Conservation (phyloP, 306 rosid species). For the Rubus idaeus region DNA sequence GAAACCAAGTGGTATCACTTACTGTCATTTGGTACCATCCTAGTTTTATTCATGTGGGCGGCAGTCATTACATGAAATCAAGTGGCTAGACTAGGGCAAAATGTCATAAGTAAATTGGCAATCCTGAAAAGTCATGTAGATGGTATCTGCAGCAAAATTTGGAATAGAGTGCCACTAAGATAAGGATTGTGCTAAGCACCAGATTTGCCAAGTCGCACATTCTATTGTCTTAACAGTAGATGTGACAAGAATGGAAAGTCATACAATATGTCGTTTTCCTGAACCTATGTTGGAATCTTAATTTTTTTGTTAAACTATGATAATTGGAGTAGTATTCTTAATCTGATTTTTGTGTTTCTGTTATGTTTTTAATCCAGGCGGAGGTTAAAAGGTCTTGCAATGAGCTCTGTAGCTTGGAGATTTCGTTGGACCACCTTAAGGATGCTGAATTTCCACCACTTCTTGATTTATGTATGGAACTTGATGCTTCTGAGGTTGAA, state of each 20-base stretch:
- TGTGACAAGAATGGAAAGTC: not conserved
- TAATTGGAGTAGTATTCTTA: not conserved
- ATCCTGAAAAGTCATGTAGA: not conserved
- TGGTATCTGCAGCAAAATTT: not conserved
- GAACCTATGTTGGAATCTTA: not conserved
- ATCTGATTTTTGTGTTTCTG: conserved; percentile 20
- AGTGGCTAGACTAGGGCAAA: not conserved
- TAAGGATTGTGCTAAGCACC: not conserved
- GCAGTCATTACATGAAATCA: not conserved
- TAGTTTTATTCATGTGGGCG: not conserved
- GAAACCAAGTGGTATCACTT: not conserved
- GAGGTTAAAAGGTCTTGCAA: conserved; percentile 44
- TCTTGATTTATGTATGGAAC: conserved; percentile 53
- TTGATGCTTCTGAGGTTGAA: conserved; percentile 59
- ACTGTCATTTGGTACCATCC: too few relatives aligned
- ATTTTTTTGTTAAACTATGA: too few relatives aligned
- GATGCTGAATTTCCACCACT: conserved; percentile 69
- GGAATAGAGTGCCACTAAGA: not conserved
- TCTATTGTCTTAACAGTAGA: not conserved
- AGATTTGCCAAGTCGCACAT: not conserved
- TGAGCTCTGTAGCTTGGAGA: conserved; percentile 57
- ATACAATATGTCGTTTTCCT: too few relatives aligned
- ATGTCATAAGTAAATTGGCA: not conserved
- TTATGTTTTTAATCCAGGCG: conserved; percentile 45
- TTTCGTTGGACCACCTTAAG: conserved; percentile 58